Conservation (phyloP, 2,329 filamentous ascomycete species). For the Geoglossum cookeanum region DNA sequence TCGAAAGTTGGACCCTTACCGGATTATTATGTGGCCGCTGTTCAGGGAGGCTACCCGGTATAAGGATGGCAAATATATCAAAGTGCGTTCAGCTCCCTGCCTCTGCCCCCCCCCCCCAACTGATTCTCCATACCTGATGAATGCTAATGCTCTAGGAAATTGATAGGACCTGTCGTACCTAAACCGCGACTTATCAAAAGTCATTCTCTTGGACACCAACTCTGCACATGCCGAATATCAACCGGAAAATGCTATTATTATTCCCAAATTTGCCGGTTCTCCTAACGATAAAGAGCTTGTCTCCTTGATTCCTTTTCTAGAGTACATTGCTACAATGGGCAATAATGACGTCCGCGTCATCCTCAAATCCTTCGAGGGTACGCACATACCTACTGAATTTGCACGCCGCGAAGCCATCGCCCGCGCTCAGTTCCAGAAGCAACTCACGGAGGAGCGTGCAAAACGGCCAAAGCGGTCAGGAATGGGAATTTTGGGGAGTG, state of each 20-base stretch:
- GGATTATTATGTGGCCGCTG: constrained; percentile 85
- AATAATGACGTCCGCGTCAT: constrained; percentile 73
- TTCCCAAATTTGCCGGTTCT: constrained; percentile 79
- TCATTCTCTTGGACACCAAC: constrained; percentile 84
- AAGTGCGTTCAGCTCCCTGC: constrained; percentile 36
- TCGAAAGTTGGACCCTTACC: constrained; percentile 85
- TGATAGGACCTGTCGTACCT: constrained; percentile 82
- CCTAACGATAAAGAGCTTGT: constrained; percentile 71
- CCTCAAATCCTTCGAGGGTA: constrained; percentile 74
- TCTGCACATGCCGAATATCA: constrained; percentile 65
- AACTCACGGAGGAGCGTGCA: constrained; percentile 48
- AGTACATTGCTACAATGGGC: constrained; percentile 91
- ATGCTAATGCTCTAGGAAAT: constrained; percentile 7
- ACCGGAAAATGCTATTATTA: constrained; percentile 87
- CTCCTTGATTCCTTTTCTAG: constrained; percentile 81
- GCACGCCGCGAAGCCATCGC: constrained; percentile 71
- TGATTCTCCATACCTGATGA: constrained; percentile 8
- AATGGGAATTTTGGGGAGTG: constrained; percentile 47
- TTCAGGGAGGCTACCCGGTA: constrained; percentile 96
- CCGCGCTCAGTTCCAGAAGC: constrained; percentile 66
- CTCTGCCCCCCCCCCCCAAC: not conserved
- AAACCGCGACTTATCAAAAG: constrained; percentile 88
- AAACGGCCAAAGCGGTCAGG: constrained; percentile 42
- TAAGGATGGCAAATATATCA: constrained; percentile 88
- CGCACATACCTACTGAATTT: constrained; percentile 78